Evolutionary conservation across 2,329 filamentous ascomycete species (phyloP).

Genomic region (Pseudogymnoascus sp.): DNA sequence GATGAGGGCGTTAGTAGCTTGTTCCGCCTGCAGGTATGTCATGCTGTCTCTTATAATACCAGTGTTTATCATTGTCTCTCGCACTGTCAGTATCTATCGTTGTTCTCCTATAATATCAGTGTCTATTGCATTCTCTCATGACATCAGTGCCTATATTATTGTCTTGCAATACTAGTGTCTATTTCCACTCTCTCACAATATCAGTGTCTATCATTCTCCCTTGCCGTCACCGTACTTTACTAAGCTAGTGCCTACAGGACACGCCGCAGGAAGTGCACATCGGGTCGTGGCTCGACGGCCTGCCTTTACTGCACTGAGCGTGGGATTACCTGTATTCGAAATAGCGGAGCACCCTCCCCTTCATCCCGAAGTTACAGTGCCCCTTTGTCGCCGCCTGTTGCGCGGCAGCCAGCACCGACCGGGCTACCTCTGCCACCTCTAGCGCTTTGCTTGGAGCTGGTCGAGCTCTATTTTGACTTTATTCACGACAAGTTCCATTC

Average conservation of each 20-base stretch:
- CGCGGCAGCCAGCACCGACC: neutral
- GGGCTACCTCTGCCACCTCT: neutral
- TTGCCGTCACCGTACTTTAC: neutral
- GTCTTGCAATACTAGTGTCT: no score
- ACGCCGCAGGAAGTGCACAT: neutral
- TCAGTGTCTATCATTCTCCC: neutral
- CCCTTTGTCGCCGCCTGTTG: neutral
- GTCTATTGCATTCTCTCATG: no score
- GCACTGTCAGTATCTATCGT: no score
- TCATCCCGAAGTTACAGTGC: neutral
- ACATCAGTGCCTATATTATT: no score
- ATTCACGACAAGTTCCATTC: conserved; percentile 22
- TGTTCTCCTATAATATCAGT: no score
- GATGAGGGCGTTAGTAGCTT: conserved; percentile 1
- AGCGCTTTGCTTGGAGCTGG: conserved; percentile 17
- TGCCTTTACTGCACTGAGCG: neutral
- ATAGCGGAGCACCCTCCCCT: neutral
- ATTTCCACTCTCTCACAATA: no score
- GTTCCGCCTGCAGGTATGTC: neutral
- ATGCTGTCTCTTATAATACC: neutral
- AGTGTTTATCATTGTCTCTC: neutral
- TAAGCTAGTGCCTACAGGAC: neutral
- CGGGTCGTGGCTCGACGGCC: neutral
- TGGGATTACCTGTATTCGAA: neutral
- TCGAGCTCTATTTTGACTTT: conserved; percentile 21